Base-by-base conservation (phyloP, 768 basidiomycete genomes). In the Tubosaeta sp. region DNA sequence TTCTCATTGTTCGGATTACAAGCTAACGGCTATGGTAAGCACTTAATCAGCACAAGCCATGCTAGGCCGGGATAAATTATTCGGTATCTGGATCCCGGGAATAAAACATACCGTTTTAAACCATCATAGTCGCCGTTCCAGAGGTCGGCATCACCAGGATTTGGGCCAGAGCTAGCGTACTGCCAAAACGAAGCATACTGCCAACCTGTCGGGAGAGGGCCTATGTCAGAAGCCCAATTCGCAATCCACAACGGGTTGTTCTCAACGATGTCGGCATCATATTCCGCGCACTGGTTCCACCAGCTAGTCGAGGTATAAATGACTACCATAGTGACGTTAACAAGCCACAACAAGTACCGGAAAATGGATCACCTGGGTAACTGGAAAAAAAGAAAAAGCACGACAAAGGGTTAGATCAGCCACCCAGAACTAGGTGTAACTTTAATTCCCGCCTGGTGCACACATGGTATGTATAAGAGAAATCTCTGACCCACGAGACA, bases 241-340 rank as follows among this genome's bases (percentile, higher is more conserved):
- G 85, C 83, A 40, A 86, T 73, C 82, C 81, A 85, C 3, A 87
- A 69, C 3, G 83, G 81, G 60, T 77, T 83, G 48, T 69, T 76
- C 3, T 59, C 48, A 1, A 60, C 74, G 55, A 86, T 86, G 5
- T 66, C 67, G 12, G 70, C 66, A 48, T 74, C 80, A 62, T 83
- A 80, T 0, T 78, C 82, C 2, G 85, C 86, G 63, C 85, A 87
- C 8, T 72, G 74, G 10, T 58, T 77, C 84, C 84, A 87, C 84
- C 84, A 86, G 61, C 77, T 70, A 12, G 81, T 83, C 4, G 79
- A 82, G 27, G 80, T 80, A 56, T 85, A 85, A 49, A 84, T 82
- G 35, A 79, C 80, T 78, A 48, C 6, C 38, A 9, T 2, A 18
- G 7, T 24, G 18, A 38, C 11, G 39, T 63, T 25, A 56, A 18